These are phyloP conservation scores for Haplographium delicatum DNA, from an alignment of 495 filamentous ascomycete species.

Conservation along the genomic window DNA sequence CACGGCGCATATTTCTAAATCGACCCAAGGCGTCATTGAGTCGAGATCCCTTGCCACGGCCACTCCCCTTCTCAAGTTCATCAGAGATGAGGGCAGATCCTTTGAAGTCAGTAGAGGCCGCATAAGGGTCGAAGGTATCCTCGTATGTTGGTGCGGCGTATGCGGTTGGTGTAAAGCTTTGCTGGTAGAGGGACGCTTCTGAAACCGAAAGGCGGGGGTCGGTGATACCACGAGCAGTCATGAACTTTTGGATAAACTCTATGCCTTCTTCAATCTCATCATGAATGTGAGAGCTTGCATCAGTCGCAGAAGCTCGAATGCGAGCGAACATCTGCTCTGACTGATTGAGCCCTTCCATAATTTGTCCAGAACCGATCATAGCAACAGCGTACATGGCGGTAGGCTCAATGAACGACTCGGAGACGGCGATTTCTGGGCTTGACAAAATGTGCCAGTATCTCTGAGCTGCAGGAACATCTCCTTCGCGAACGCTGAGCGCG, in stretches of 20 bases:
- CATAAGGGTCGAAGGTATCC: conserved; percentile 86
- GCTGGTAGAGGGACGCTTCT: conserved; percentile 32
- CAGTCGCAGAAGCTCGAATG: conserved; percentile 53
- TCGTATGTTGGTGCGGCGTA: conserved; percentile 44
- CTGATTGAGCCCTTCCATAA: conserved; percentile 68
- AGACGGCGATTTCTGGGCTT: conserved; percentile 48
- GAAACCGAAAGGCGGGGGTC: conserved; percentile 39
- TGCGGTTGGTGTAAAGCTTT: conserved; percentile 22
- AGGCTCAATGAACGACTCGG: conserved; percentile 71
- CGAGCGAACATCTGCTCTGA: conserved; percentile 78
- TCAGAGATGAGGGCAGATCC: conserved; percentile 87
- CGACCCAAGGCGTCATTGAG: conserved; percentile 76
- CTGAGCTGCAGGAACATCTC: conserved; percentile 68
- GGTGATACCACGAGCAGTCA: conserved; percentile 48
- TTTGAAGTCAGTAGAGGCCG: conserved; percentile 81
- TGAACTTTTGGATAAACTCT: conserved; percentile 73
- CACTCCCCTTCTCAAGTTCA: conserved; percentile 64
- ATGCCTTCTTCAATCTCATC: conserved; percentile 86
- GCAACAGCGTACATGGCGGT: conserved; percentile 82
- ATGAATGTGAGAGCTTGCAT: conserved; percentile 43
- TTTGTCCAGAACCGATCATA: conserved; percentile 71
- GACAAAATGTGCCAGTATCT: conserved; percentile 70
- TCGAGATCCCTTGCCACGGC: conserved; percentile 58
- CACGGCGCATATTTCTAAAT: conserved; percentile 87
- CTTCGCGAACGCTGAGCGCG: conserved; percentile 75